These are phyloP conservation scores for Trichoderma sp. DNA, from an alignment of 2,329 filamentous ascomycete species.

Conservation along the genomic window DNA sequence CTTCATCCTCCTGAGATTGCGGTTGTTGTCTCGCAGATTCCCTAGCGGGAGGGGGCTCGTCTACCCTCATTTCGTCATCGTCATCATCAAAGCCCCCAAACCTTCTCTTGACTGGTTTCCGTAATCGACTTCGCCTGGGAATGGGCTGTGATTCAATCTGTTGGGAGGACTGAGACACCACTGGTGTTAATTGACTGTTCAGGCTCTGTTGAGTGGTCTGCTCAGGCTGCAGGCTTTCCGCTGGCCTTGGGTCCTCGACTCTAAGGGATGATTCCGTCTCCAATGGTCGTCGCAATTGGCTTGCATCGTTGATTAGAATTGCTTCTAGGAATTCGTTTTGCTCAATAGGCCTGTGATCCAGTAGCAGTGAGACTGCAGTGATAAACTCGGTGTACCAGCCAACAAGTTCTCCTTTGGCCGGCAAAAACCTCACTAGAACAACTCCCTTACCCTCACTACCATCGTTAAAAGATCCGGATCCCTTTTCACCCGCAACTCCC, in stretches of 20 bases:
- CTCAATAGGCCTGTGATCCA: constrained; percentile 80
- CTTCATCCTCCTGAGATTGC: constrained; percentile 34
- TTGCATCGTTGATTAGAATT: constrained; percentile 77
- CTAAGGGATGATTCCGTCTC: constrained; percentile 42
- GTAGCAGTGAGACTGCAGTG: constrained; percentile 63
- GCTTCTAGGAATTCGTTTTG: constrained; percentile 91
- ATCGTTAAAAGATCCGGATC: constrained; percentile 60
- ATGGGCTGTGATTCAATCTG: constrained; percentile 24
- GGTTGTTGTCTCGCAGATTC: constrained; percentile 13
- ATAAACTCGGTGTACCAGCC: constrained; percentile 71
- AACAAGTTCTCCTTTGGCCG: constrained; percentile 51
- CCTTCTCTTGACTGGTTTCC: constrained; percentile 48
- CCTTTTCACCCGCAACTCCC: constrained; percentile 70
- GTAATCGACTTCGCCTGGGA: constrained; percentile 26
- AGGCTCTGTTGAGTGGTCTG: constrained; percentile 12
- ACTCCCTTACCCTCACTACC: constrained; percentile 67
- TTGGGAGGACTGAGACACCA: constrained; percentile 22
- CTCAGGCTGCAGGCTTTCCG: constrained; percentile 2
- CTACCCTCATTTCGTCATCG: constrained; percentile 29
- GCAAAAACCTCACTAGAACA: constrained; percentile 71
- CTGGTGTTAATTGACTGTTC: constrained; percentile 15
- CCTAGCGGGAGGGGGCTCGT: neutral
- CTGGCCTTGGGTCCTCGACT: constrained; percentile 23
- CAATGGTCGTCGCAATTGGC: constrained; percentile 65
- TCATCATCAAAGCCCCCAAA: constrained; percentile 70